phyloP scores from a whole-genome alignment of 2,329 filamentous ascomycete species.

The Diaporthe aspalathi region DNA sequence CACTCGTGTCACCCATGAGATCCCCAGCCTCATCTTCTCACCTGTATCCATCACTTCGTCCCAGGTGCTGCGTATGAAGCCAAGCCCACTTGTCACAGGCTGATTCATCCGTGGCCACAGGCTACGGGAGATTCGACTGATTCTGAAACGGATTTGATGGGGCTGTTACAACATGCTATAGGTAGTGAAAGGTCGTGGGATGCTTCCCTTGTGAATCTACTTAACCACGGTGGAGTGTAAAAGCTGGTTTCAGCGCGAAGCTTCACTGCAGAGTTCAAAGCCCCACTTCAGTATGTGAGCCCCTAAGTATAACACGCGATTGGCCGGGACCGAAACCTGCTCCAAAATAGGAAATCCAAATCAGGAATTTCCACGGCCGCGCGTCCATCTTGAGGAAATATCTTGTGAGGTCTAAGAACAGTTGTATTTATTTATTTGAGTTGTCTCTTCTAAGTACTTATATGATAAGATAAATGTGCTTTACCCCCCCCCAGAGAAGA shows the following conservation, averaged over 20 bases:
- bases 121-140: no score
- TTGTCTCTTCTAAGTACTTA: background rate
- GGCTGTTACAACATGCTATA: no score
- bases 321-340: background rate
- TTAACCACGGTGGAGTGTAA: background rate
- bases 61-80: no score
- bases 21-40: no score
- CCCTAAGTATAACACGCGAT: slow-evolving; percentile 28
- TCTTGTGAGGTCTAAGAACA: background rate
- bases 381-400: background rate
- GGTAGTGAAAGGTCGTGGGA: background rate
- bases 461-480: background rate
- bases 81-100: no score
- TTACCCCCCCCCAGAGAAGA: background rate
- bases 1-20: no score
- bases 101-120: no score
- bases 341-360: slow-evolving; percentile 11
- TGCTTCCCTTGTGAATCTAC: background rate
- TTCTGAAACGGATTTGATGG: no score
- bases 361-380: background rate
- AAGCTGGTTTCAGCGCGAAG: no score
- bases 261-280: background rate
- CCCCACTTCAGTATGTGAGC: slow-evolving; percentile 1
- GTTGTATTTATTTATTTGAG: background rate
- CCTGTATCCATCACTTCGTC: no score